Evolutionary conservation across 768 basidiomycete genomes (phyloP), one percentile per base, ranked within the genome.

Genomic region (Hydnomerulius pinastri): DNA sequence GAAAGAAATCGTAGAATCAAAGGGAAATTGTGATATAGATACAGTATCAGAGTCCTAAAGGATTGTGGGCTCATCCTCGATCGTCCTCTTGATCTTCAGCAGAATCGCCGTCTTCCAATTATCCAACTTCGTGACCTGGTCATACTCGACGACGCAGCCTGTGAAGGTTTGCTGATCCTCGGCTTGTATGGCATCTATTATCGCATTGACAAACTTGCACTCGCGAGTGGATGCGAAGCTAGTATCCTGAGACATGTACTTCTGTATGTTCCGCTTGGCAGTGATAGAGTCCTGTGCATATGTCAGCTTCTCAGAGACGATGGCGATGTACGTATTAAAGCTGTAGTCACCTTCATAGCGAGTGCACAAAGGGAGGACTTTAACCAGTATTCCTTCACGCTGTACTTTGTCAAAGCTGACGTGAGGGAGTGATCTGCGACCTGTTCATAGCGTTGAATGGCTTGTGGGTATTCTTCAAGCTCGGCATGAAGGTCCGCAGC

Each of bases 381-480:
- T 29, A 98, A 76, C 92, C 94, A 98, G 63, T 96, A 96, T 59
- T 98, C 97, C 73, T 98, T 98, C 59, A 98, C 97, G 54, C 90
- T 93, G 73, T 98, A 99, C 70, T 93, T 94, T n/a, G 97, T 98
- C 59, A 98, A 72, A 8, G 86, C 75, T 17, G 90, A 92, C 0
- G 71, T 72, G 36, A 98, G 77, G 8, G 88, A 90, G 64, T 89
- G 85, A 55, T 87, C 78, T 4, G 93, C 96, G 38, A 98, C 95
- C 63, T 87, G 83, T 62, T 94, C 90, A 60, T 96, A 99, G 52
- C 86, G 86, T 53, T 83, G 77, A 60, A 98, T 92, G 11, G 97
- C 95, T 55, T 82, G 78, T 12, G 82, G 75, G 66, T 86, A 98
- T 59, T 98, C 82, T 53, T 88, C 90, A 18, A 98, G 70, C 48